Evolutionary conservation across 805 yeast genomes (phyloP).

Genomic region (Danielia reshetovae): DNA sequence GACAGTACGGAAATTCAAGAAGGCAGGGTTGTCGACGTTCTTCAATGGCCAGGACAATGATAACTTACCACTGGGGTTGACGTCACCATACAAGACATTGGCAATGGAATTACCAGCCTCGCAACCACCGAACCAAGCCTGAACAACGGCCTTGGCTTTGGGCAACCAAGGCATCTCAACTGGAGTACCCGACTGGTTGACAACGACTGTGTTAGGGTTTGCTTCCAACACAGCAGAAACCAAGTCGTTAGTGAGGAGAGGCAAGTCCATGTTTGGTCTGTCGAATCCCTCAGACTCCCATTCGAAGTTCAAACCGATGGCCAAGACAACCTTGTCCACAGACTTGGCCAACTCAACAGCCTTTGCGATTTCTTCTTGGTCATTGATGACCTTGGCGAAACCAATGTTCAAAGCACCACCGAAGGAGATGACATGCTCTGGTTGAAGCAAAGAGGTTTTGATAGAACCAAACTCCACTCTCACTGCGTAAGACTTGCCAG

Average conservation of each 20-base stretch:
- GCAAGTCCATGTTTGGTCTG: constrained; percentile 47
- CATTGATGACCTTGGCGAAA: constrained; percentile 17
- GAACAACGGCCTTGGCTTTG: constrained; percentile 41
- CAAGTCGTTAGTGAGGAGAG: constrained; percentile 44
- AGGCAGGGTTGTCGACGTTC: constrained; percentile 54
- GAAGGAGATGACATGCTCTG: constrained; percentile 21
- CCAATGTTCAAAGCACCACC: constrained; percentile 24
- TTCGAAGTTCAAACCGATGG: constrained; percentile 49
- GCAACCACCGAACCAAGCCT: constrained; percentile 57
- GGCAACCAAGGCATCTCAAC: constrained; percentile 53
- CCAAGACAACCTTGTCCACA: constrained; percentile 50
- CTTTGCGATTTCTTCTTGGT: constrained; percentile 20
- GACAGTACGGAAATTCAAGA: constrained; percentile 46
- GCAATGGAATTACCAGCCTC: constrained; percentile 59
- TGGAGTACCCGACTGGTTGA: constrained; percentile 60
- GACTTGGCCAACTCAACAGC: constrained; percentile 49
- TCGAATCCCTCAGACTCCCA: constrained; percentile 64
- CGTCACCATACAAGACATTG: constrained; percentile 57
- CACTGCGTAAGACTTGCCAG: constrained; percentile 6
- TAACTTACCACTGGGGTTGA: constrained; percentile 58
- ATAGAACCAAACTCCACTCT: constrained; percentile 10
- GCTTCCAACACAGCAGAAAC: constrained; percentile 42
- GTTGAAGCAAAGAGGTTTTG: constrained; percentile 7
- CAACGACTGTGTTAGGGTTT: constrained; percentile 49
- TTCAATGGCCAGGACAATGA: constrained; percentile 52